Evolutionary conservation across 495 filamentous ascomycete species (phyloP).

Genomic region (Cenococcum geophilum): DNA sequence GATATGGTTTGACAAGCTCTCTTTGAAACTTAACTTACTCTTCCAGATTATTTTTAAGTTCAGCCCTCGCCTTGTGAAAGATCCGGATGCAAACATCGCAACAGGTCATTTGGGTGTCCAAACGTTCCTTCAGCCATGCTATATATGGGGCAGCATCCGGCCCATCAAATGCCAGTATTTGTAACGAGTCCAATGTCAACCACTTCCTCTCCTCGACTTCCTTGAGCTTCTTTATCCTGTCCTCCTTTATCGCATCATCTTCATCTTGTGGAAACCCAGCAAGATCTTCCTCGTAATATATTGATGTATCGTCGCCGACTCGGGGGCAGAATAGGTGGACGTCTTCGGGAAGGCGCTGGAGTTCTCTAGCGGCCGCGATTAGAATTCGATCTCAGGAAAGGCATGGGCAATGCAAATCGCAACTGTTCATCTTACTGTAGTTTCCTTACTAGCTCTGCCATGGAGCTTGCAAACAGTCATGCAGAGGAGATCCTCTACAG

Average conservation of each 20-base stretch:
- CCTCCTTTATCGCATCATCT: slow-evolving; percentile 19
- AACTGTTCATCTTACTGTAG: slow-evolving; percentile 20
- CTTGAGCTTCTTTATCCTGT: slow-evolving; percentile 33
- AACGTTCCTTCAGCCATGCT: slow-evolving; percentile 50
- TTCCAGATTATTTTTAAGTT: slow-evolving; percentile 53
- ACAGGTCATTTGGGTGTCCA: slow-evolving; percentile 52
- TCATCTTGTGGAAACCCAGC: slow-evolving; percentile 3
- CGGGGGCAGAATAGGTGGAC: slow-evolving; percentile 41
- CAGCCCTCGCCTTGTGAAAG: slow-evolving; percentile 68
- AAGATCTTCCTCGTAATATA: slow-evolving; percentile 38
- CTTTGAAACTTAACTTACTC: slow-evolving; percentile 13
- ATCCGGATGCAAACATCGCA: slow-evolving; percentile 76
- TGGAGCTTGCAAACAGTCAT: not conserved
- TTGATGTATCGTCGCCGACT: slow-evolving; percentile 25
- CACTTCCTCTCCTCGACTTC: slow-evolving; percentile 49
- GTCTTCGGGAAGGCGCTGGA: slow-evolving; percentile 30
- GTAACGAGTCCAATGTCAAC: slow-evolving; percentile 56
- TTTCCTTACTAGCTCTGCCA: slow-evolving; percentile 30
- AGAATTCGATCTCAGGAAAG: slow-evolving; percentile 3
- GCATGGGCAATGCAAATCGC: not conserved
- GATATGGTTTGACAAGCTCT: not conserved
- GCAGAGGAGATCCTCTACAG: not conserved
- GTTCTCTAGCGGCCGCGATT: slow-evolving; percentile 24
- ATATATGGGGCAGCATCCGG: slow-evolving; percentile 56
- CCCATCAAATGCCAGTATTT: slow-evolving; percentile 60